A percentile compares a stretch with the other conserved stretches of the same genome.
phyloP scores from a whole-genome alignment of 2,329 filamentous ascomycete species.

The Eutypa lata region DNA sequence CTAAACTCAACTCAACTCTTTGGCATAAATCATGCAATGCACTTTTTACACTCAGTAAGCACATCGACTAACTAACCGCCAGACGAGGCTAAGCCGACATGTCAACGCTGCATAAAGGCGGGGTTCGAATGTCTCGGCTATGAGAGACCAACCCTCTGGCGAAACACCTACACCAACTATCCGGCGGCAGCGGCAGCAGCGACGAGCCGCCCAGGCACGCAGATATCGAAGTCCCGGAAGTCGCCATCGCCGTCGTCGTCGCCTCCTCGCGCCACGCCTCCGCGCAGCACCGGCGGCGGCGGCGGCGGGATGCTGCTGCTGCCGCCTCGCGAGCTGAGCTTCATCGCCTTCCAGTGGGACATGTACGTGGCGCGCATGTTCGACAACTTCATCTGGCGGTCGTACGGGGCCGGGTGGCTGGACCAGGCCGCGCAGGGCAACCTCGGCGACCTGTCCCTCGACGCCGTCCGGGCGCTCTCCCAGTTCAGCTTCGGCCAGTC shows the following conservation, averaged over 20 bases:
- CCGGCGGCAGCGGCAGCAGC: background rate
- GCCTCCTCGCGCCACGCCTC: no score
- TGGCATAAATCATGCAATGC: no score
- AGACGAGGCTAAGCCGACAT: conserved; percentile 17
- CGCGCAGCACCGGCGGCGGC: conserved; percentile 5
- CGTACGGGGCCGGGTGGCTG: conserved; percentile 14
- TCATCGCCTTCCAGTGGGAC: conserved; percentile 9
- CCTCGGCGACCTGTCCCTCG: conserved; percentile 10
- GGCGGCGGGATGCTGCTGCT: background rate
- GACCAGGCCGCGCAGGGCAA: conserved; percentile 13
- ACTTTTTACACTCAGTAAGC: no score
- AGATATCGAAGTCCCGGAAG: background rate
- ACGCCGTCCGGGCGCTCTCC: conserved; percentile 14
- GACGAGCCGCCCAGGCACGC: background rate
- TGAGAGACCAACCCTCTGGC: conserved; percentile 15
- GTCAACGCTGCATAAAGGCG: conserved; percentile 14
- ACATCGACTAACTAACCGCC: conserved; percentile 3
- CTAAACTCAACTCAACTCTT: no score
- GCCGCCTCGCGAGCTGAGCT: conserved; percentile 11
- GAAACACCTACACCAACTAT: conserved; percentile 11
- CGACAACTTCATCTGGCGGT: conserved; percentile 15
- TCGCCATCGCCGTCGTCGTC: no score
- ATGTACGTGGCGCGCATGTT: conserved; percentile 10
- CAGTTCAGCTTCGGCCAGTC: conserved; percentile 13
- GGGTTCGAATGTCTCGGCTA: conserved; percentile 16